These are phyloP conservation scores for Marsdenia floribunda DNA, from an alignment of 257 asterid species.

Conservation along the genomic window DNA sequence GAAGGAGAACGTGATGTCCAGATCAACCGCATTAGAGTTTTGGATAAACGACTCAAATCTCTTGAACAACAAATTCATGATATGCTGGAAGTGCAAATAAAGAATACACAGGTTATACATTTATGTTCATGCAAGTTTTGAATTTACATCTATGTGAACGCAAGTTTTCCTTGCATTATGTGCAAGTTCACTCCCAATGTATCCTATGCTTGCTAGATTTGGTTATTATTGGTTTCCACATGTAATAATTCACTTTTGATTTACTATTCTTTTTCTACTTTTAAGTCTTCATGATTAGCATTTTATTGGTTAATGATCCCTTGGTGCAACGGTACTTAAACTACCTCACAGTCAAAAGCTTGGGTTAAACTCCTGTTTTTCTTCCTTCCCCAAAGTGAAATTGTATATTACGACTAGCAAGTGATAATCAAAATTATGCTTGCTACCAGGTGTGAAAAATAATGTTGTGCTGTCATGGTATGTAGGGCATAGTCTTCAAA, in stretches of 20 bases:
- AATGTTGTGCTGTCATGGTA: background rate
- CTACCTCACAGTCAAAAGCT: background rate
- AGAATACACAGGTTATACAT: slow-evolving; percentile 62
- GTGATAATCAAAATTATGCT: background rate
- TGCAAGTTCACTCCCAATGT: background rate
- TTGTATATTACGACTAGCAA: background rate
- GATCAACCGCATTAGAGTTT: slow-evolving; percentile 33
- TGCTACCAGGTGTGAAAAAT: background rate
- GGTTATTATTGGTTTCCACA: background rate
- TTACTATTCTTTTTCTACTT: background rate
- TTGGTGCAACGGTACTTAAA: background rate
- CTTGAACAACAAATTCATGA: slow-evolving; percentile 65
- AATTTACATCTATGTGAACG: too few relatives aligned
- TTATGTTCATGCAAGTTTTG: background rate
- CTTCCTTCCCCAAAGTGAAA: background rate
- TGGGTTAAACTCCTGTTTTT: background rate
- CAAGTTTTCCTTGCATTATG: background rate
- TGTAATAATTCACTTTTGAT: background rate
- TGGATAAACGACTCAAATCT: slow-evolving; percentile 40
- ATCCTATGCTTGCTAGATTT: background rate
- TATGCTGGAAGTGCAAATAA: slow-evolving; percentile 50
- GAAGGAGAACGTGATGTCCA: slow-evolving; percentile 45
- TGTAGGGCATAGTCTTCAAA: background rate
- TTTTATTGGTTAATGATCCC: background rate
- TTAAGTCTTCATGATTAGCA: background rate